phyloP scores from a whole-genome alignment of 257 asterid genomes.

The Fraxinus americana region DNA sequence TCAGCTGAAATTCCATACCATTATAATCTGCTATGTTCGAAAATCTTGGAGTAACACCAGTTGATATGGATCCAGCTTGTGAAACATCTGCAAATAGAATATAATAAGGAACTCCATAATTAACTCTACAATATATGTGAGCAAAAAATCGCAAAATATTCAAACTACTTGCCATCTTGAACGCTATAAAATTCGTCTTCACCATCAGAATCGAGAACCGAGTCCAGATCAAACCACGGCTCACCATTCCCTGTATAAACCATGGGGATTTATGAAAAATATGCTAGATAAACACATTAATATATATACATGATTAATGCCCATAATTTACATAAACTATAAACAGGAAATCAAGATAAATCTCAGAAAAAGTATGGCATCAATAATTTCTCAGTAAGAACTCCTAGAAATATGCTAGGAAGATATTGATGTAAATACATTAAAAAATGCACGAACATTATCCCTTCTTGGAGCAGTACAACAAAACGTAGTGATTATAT shows the following conservation, averaged over 20 bases:
- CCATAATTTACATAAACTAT: not conserved
- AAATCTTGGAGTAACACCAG: slow-evolving; percentile 77
- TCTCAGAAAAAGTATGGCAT: not conserved
- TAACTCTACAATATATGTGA: not conserved
- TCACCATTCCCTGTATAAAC: slow-evolving; percentile 62
- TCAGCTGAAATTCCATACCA: slow-evolving; percentile 46
- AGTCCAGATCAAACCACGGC: slow-evolving; percentile 80
- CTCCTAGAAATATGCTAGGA: not conserved
- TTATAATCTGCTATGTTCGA: slow-evolving; percentile 41
- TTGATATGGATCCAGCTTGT: slow-evolving; percentile 76
- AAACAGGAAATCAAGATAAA: not conserved
- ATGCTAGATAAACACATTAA: not conserved
- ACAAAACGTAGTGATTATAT: not conserved
- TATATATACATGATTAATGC: not conserved
- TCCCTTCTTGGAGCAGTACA: slow-evolving; percentile 1
- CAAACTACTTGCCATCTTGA: slow-evolving; percentile 67
- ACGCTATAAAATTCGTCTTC: slow-evolving; percentile 95
- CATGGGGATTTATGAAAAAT: slow-evolving; percentile 14
- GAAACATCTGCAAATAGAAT: slow-evolving; percentile 66
- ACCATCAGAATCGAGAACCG: slow-evolving; percentile 65
- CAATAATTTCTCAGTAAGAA: not conserved
- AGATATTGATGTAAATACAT: not conserved
- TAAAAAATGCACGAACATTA: not conserved
- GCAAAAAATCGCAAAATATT: not conserved
- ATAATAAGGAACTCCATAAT: not conserved